Conservation (phyloP, 768 basidiomycete species). For the Baorangia bicolor region DNA sequence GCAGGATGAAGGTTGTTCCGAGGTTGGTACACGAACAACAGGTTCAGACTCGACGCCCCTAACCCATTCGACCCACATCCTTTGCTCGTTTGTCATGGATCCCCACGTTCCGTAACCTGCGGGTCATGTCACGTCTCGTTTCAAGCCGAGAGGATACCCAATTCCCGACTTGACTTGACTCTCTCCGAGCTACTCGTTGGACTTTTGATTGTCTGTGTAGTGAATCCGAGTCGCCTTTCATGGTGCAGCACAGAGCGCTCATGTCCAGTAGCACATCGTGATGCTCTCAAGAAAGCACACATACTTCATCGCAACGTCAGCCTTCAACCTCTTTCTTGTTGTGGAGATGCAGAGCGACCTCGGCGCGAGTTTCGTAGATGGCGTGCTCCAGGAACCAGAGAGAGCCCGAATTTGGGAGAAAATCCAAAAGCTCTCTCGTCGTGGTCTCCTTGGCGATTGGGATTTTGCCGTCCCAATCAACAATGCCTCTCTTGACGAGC, state of each 20-base stretch:
- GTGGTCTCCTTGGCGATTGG: constrained; percentile 3
- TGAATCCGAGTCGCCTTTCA: background rate
- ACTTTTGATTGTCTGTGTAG: background rate
- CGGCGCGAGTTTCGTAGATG: background rate
- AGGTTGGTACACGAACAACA: background rate
- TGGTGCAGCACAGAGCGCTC: background rate
- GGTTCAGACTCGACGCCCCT: background rate
- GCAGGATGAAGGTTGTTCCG: background rate
- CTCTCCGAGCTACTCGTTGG: background rate
- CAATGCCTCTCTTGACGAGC: background rate
- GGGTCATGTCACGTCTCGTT: background rate
- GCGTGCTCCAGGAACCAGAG: background rate
- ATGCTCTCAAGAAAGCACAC: background rate
- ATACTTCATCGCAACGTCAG: constrained; percentile 8
- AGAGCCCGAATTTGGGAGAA: background rate
- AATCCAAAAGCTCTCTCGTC: background rate
- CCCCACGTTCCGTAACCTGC: background rate
- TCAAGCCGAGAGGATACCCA: background rate
- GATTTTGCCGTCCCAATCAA: background rate
- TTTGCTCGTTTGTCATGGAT: background rate
- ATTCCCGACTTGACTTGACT: background rate
- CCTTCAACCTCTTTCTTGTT: constrained; percentile 4
- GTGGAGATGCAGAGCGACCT: background rate
- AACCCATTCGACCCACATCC: background rate
- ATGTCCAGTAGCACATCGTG: background rate